These are phyloP conservation scores for Babesia bigemina DNA, from an alignment of 169 alveolate genomes.

Conservation along the genomic window DNA sequence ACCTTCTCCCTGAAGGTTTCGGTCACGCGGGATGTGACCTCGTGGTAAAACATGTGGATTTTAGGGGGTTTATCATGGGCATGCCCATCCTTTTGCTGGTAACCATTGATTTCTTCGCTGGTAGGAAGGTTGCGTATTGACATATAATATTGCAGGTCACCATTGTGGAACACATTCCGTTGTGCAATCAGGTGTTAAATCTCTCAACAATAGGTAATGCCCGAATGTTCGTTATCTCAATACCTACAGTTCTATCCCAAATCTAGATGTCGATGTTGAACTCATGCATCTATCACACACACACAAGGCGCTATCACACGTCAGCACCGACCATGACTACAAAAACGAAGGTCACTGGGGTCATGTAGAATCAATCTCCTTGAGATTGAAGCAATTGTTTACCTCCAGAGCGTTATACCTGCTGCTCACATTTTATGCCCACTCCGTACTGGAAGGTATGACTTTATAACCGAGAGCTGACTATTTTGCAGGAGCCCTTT, in stretches of 20 bases:
- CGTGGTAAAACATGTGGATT: constrained; percentile 24
- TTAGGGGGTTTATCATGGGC: constrained; percentile 57
- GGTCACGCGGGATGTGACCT: constrained; percentile 12
- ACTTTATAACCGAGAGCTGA: not conserved
- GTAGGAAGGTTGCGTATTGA: not conserved
- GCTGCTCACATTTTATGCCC: constrained; percentile 57
- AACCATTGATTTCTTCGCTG: constrained; percentile 64
- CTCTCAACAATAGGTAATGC: constrained; percentile 27
- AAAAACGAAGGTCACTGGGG: not conserved
- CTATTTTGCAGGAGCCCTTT: constrained; percentile 33
- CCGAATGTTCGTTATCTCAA: not conserved
- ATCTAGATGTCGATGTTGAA: not conserved
- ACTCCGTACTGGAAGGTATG: constrained; percentile 66
- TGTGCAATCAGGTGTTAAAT: constrained; percentile 11
- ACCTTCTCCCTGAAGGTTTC: constrained; percentile 68
- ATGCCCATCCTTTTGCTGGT: constrained; percentile 61
- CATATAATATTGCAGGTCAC: constrained; percentile 26
- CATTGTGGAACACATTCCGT: constrained; percentile 37
- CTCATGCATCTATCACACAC: not conserved
- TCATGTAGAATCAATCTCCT: not conserved
- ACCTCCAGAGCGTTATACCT: constrained; percentile 56
- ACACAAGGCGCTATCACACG: constrained; percentile 15
- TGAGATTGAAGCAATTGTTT: constrained; percentile 42
- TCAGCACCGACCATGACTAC: constrained; percentile 21
- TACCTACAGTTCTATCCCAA: not conserved